Conservation (phyloP, 2,329 filamentous ascomycete species). For the Cucurbitaria berberidis region DNA sequence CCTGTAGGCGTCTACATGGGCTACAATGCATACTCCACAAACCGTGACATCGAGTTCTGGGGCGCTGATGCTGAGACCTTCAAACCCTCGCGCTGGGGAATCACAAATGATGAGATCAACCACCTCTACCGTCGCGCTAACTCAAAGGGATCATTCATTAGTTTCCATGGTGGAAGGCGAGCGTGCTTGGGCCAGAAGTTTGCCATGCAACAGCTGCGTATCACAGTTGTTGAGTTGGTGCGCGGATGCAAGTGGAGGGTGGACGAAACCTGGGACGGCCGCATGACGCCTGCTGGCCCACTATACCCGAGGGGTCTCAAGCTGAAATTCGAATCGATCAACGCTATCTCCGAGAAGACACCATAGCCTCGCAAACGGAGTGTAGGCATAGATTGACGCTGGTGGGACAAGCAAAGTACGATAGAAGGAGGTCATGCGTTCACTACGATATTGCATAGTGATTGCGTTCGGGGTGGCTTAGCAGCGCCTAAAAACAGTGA, state of each 20-base stretch:
- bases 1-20: conserved; percentile 33
- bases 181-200: conserved; percentile 53
- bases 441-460: not conserved
- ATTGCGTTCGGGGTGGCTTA: not conserved
- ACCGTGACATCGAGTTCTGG: conserved; percentile 35
- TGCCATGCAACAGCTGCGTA: conserved; percentile 48
- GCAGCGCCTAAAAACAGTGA: not conserved
- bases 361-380: not conserved
- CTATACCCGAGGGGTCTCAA: conserved; percentile 28
- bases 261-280: conserved; percentile 34
- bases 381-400: not conserved
- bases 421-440: not conserved
- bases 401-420: not conserved
- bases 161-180: conserved; percentile 52
- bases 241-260: conserved; percentile 30
- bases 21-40: conserved; percentile 38
- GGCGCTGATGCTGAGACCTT: conserved; percentile 44
- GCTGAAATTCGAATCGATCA: conserved; percentile 23
- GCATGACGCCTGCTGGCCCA: conserved; percentile 35
- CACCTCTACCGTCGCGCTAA: conserved; percentile 45
- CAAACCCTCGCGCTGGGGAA: conserved; percentile 51
- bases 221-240: conserved; percentile 42
- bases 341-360: not conserved
- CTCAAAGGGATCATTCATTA: conserved; percentile 50
- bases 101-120: conserved; percentile 44